Percentiles rank a stretch among this genome's conserved stretches.
These are phyloP conservation scores for Diaporthe humulicola DNA, from an alignment of 2,329 filamentous ascomycete genomes.

Conservation along the genomic window DNA sequence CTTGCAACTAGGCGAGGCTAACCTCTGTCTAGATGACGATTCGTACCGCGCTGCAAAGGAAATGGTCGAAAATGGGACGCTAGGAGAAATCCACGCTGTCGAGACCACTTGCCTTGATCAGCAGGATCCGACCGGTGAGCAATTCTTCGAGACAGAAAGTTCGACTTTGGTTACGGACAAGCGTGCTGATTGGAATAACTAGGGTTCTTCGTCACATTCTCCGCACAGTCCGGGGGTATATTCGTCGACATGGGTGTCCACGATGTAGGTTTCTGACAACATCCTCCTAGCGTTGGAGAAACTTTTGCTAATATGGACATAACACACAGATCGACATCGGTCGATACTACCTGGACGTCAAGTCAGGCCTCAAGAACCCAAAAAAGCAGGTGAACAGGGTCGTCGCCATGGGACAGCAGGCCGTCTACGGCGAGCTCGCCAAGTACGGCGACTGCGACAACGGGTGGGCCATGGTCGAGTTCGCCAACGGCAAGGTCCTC, in stretches of 20 bases:
- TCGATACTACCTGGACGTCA: conserved; percentile 46
- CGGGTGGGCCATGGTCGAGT: conserved; percentile 52
- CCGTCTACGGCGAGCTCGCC: conserved; percentile 48
- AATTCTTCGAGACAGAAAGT: not conserved
- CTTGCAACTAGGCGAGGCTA: not conserved
- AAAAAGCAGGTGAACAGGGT: conserved; percentile 50
- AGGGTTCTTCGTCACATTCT: conserved; percentile 17
- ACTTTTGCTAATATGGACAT: not conserved
- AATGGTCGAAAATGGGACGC: conserved; percentile 41
- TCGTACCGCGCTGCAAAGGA: not conserved
- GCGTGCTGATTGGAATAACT: not conserved
- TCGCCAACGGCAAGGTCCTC: conserved; percentile 52
- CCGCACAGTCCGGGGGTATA: conserved; percentile 5
- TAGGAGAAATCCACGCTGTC: conserved; percentile 44
- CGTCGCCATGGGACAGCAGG: conserved; percentile 49
- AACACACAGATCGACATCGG: conserved; percentile 44
- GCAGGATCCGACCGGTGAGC: conserved; percentile 42
- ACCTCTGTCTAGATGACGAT: not conserved
- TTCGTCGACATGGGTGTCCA: conserved; percentile 18
- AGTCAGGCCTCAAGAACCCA: conserved; percentile 45
- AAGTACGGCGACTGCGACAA: conserved; percentile 49
- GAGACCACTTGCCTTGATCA: conserved; percentile 43
- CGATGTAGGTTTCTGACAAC: not conserved
- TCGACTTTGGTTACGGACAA: no score
- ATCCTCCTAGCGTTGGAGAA: not conserved